Percentiles rank a stretch among this genome's conserved stretches.
These are phyloP conservation scores for Beta lomatogona DNA, from an alignment of 179 eudicot genomes.

Conservation along the genomic window DNA sequence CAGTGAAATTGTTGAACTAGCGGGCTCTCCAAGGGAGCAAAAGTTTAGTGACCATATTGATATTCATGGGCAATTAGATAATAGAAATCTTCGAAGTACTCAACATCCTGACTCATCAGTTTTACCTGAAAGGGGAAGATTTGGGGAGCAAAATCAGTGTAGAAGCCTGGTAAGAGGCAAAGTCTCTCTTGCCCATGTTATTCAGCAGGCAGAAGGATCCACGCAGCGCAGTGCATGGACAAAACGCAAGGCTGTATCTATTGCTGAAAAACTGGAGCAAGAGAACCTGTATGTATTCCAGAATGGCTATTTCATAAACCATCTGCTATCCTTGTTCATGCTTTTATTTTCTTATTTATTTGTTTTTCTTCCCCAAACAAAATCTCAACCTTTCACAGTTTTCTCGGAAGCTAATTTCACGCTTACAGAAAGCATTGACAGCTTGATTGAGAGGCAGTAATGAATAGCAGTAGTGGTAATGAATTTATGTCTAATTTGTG, in stretches of 20 bases:
- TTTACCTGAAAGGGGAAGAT: conserved; percentile 39
- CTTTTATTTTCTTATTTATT: neutral
- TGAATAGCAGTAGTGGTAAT: too few species aligned
- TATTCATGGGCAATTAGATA: conserved; percentile 32
- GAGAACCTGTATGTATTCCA: conserved; percentile 74
- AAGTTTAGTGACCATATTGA: conserved; percentile 40
- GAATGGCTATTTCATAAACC: conserved; percentile 4
- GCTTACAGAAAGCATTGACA: neutral
- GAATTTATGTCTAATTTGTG: too few species aligned
- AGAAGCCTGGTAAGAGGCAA: conserved; percentile 70
- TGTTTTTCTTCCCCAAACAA: neutral
- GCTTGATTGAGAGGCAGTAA: too few species aligned
- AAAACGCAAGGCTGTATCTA: conserved; percentile 75
- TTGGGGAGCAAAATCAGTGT: conserved; percentile 51
- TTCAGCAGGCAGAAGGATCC: conserved; percentile 84
- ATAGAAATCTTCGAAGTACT: conserved; percentile 28
- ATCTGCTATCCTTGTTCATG: conserved; percentile 1
- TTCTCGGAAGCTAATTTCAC: neutral
- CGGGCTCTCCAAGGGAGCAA: conserved; percentile 47
- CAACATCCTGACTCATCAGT: conserved; percentile 26
- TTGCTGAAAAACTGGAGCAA: conserved; percentile 95
- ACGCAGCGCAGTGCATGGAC: conserved; percentile 72
- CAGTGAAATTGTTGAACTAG: conserved; percentile 73
- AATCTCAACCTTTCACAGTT: too few species aligned
- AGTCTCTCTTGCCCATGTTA: conserved; percentile 87